These are phyloP conservation scores for Fusarium tjaetaba DNA, from an alignment of 2,329 filamentous ascomycete genomes.

Conservation along the genomic window DNA sequence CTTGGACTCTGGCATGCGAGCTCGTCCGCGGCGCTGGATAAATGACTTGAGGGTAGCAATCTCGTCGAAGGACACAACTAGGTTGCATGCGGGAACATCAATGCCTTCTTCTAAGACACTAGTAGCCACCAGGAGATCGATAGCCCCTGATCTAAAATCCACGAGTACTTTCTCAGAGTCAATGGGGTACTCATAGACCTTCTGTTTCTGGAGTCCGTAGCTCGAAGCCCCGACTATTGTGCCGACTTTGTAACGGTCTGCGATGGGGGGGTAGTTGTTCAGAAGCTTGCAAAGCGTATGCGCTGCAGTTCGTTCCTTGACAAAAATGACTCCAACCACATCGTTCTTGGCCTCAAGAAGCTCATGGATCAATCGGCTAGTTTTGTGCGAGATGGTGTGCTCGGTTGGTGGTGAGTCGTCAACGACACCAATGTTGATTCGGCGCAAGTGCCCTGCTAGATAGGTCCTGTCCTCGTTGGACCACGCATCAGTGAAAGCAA, in stretches of 20 bases:
- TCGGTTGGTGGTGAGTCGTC: conserved; percentile 17
- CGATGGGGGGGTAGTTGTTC: conserved; percentile 58
- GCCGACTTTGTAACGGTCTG: conserved; percentile 60
- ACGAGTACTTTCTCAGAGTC: conserved; percentile 50
- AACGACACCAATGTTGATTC: conserved; percentile 43
- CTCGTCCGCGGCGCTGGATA: conserved; percentile 66
- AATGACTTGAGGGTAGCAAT: conserved; percentile 64
- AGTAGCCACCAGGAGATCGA: conserved; percentile 70
- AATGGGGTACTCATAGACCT: conserved; percentile 53
- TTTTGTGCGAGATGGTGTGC: conserved; percentile 65
- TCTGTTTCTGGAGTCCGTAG: conserved; percentile 48
- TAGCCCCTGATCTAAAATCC: conserved; percentile 62
- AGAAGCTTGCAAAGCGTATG: conserved; percentile 69
- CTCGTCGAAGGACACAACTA: conserved; percentile 67
- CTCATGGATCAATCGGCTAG: conserved; percentile 61
- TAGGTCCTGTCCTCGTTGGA: conserved; percentile 65
- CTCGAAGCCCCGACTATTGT: conserved; percentile 65
- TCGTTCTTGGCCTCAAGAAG: conserved; percentile 56
- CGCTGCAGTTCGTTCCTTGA: conserved; percentile 69
- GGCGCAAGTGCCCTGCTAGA: conserved; percentile 57
- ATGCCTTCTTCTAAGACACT: conserved; percentile 75
- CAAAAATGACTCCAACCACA: conserved; percentile 73
- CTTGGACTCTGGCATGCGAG: conserved; percentile 60
- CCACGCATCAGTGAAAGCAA: conserved; percentile 52
- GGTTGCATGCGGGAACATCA: conserved; percentile 71